phyloP scores from a whole-genome alignment of 768 basidiomycete genomes.

The Mycena galericulata region DNA sequence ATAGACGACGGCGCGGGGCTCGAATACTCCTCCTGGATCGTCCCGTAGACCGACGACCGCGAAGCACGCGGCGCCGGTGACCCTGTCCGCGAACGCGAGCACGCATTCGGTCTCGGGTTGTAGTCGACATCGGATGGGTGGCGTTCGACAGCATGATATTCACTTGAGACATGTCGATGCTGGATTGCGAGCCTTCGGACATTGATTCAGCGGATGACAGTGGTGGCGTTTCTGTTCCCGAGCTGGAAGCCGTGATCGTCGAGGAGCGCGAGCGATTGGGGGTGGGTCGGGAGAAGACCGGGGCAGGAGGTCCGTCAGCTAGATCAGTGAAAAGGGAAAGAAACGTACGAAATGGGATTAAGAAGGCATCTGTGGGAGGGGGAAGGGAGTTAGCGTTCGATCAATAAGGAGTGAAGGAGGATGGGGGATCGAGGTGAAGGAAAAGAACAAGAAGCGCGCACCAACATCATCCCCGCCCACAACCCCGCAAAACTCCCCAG shows the following conservation, averaged over 20 bases:
- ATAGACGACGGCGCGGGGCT: slow-evolving; percentile 48
- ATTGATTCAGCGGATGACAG: slow-evolving; percentile 76
- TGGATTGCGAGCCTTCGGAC: slow-evolving; percentile 81
- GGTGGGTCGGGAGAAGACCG: slow-evolving; percentile 73
- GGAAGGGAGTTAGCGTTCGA: too few relatives aligned
- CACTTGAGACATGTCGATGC: slow-evolving; percentile 86
- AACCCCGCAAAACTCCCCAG: slow-evolving; percentile 58
- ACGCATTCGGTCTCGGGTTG: slow-evolving; percentile 51
- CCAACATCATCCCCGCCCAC: slow-evolving; percentile 55
- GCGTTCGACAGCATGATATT: slow-evolving; percentile 68
- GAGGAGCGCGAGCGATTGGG: slow-evolving; percentile 72
- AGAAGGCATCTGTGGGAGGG: too few relatives aligned
- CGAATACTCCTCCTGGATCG: slow-evolving; percentile 78
- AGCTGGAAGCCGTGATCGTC: slow-evolving; percentile 73
- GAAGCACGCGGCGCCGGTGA: slow-evolving; percentile 78
- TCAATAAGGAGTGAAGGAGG: too few relatives aligned
- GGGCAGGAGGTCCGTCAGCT: too few relatives aligned
- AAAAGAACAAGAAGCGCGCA: background rate
- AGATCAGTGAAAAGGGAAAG: too few relatives aligned
- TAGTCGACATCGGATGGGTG: too few relatives aligned
- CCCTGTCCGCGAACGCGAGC: slow-evolving; percentile 70
- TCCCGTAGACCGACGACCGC: slow-evolving; percentile 80
- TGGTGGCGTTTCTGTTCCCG: slow-evolving; percentile 78
- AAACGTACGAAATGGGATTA: too few relatives aligned
- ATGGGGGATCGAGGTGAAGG: background rate